Percentiles rank a stretch among this genome's conserved stretches.
Evolutionary conservation across 2,329 filamentous ascomycete genomes (phyloP).

Genomic region (Neurospora sp.): DNA sequence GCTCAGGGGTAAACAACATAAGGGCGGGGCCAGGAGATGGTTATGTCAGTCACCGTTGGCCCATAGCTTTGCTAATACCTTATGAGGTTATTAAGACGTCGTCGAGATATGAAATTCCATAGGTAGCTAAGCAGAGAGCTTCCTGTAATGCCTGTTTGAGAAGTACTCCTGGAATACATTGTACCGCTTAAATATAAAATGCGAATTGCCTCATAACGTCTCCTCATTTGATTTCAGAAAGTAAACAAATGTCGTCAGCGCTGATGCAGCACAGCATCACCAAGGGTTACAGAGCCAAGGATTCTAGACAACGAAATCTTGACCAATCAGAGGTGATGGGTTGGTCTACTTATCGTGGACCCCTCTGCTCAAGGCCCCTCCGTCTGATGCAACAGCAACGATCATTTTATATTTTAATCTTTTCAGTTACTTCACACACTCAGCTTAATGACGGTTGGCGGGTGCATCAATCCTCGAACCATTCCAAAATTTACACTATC

Average conservation of each 20-base stretch:
- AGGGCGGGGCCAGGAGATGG: background rate
- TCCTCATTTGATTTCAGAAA: background rate
- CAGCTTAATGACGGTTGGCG: background rate
- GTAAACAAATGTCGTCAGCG: background rate
- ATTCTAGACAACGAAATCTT: background rate
- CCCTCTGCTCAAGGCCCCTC: background rate
- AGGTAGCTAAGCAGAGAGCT: background rate
- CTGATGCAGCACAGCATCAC: background rate
- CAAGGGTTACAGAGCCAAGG: background rate
- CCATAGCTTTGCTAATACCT: background rate
- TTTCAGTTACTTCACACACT: background rate
- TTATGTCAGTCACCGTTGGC: background rate
- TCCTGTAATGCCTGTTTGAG: background rate
- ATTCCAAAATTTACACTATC: background rate
- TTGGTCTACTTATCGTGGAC: background rate
- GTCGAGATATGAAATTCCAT: background rate
- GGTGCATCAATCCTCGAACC: background rate
- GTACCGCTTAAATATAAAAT: background rate
- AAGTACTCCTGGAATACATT: background rate
- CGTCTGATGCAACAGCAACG: background rate
- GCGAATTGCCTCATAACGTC: background rate
- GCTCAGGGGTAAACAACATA: background rate
- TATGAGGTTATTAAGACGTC: background rate
- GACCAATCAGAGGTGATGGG: background rate
- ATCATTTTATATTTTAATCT: background rate